Conservation (phyloP, 495 filamentous ascomycete genomes). For the Halenospora varia region DNA sequence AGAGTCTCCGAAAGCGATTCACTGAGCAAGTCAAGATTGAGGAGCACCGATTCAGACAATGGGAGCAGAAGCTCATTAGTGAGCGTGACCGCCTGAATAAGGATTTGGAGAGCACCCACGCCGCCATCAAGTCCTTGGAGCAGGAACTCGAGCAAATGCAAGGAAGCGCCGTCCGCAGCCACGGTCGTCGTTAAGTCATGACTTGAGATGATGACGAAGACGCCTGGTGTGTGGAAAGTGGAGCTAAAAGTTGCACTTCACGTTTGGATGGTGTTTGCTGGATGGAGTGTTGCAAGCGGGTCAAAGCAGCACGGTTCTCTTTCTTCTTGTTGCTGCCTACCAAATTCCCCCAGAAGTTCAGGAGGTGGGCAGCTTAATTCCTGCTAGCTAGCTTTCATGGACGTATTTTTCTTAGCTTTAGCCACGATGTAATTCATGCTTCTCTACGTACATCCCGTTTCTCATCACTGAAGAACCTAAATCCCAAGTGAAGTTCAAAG, state of each 20-base stretch:
- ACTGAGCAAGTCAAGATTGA: slow-evolving; percentile 99
- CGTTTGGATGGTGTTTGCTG: not conserved
- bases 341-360: not conserved
- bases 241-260: not conserved
- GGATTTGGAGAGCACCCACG: slow-evolving; percentile 95
- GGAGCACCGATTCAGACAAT: slow-evolving; percentile 96
- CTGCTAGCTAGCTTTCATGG: not conserved
- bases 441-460: slow-evolving; percentile 8
- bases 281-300: slow-evolving; percentile 15
- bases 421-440: slow-evolving; percentile 44
- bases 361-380: slow-evolving; percentile 15
- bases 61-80: slow-evolving; percentile 99
- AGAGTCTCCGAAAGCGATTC: slow-evolving; percentile 95
- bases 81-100: slow-evolving; percentile 99
- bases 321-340: slow-evolving; percentile 5
- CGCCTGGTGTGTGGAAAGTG: not conserved
- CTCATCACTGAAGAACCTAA: no score
- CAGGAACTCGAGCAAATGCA: slow-evolving; percentile 90
- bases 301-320: slow-evolving; percentile 16
- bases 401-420: slow-evolving; percentile 28
- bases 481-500: no score
- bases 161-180: slow-evolving; percentile 85
- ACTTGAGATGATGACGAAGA: not conserved
- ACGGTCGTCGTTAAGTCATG: slow-evolving; percentile 77
- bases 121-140: slow-evolving; percentile 95